These are phyloP conservation scores for Didymella glomerata DNA, from an alignment of 2,329 filamentous ascomycete species.

Conservation along the genomic window DNA sequence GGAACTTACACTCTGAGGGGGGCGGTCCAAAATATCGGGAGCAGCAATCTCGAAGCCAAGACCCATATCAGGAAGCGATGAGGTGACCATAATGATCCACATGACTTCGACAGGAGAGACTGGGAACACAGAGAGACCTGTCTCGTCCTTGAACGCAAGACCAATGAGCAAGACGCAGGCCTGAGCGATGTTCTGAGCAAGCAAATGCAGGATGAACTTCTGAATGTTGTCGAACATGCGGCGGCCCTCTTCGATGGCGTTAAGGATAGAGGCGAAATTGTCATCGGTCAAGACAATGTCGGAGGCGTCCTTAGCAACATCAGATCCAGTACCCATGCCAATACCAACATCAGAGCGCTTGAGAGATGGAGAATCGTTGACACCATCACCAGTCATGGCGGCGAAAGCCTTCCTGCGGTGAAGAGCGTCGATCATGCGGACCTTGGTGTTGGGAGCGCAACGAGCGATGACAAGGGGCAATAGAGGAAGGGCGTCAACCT, in stretches of 20 bases:
- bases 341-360: slow-evolving; percentile 58
- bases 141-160: slow-evolving; percentile 46
- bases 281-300: slow-evolving; percentile 58
- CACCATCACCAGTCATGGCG: slow-evolving; percentile 57
- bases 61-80: slow-evolving; percentile 48
- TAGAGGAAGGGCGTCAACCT: slow-evolving; percentile 52
- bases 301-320: slow-evolving; percentile 56
- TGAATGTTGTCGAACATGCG: slow-evolving; percentile 59
- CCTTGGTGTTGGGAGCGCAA: slow-evolving; percentile 56
- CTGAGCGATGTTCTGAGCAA: slow-evolving; percentile 47
- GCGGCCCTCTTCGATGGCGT: slow-evolving; percentile 56
- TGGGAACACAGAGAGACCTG: slow-evolving; percentile 48
- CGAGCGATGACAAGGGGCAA: slow-evolving; percentile 56
- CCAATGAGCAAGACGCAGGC: slow-evolving; percentile 47
- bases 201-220: slow-evolving; percentile 50
- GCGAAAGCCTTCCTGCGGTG: slow-evolving; percentile 53
- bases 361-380: slow-evolving; percentile 57
- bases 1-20: slow-evolving; percentile 40
- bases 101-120: slow-evolving; percentile 50
- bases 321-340: slow-evolving; percentile 57
- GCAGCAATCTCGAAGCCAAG: slow-evolving; percentile 47
- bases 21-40: slow-evolving; percentile 46
- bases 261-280: slow-evolving; percentile 57
- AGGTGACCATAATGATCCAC: slow-evolving; percentile 53
- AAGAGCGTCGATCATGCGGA: slow-evolving; percentile 56